Percentiles rank a stretch among this genome's conserved stretches.
phyloP scores from a whole-genome alignment of 164 flowering plant species.

The Tinospora cordifolia region DNA sequence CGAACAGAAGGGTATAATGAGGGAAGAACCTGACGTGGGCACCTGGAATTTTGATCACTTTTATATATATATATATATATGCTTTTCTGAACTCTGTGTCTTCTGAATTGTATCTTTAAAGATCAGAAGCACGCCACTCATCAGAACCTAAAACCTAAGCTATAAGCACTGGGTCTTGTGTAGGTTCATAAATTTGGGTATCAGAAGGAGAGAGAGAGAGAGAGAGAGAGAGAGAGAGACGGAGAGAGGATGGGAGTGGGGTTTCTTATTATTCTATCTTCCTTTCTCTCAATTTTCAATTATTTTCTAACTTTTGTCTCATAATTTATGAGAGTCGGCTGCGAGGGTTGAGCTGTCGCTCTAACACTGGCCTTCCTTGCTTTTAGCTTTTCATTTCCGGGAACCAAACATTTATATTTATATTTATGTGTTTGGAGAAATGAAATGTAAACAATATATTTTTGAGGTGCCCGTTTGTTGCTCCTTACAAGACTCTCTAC shows the following conservation, averaged over 20 bases:
- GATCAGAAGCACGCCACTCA: background rate
- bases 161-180: background rate
- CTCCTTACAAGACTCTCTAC: slow-evolving; percentile 18
- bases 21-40: slow-evolving; percentile 7
- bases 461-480: slow-evolving; percentile 9
- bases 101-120: background rate
- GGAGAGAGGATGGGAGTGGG: background rate
- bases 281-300: background rate
- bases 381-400: slow-evolving; percentile 6
- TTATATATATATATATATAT: too few relatives aligned
- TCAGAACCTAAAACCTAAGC: slow-evolving; percentile 9
- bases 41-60: background rate
- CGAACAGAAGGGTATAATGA: background rate
- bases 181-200: slow-evolving; percentile 1
- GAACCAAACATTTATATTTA: too few relatives aligned
- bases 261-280: background rate
- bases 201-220: background rate
- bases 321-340: slow-evolving; percentile 23
- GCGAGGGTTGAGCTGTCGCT: slow-evolving; percentile 35
- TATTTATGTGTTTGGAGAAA: background rate
- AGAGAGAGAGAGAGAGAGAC: background rate
- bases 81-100: slow-evolving; percentile 7
- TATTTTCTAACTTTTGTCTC: background rate
- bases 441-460: background rate
- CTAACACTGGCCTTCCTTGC: slow-evolving; percentile 12